Evolutionary conservation across 1,139 yeast species (phyloP), one percentile per base, ranked within the genome.

Genomic region (Diutina sp.): DNA sequence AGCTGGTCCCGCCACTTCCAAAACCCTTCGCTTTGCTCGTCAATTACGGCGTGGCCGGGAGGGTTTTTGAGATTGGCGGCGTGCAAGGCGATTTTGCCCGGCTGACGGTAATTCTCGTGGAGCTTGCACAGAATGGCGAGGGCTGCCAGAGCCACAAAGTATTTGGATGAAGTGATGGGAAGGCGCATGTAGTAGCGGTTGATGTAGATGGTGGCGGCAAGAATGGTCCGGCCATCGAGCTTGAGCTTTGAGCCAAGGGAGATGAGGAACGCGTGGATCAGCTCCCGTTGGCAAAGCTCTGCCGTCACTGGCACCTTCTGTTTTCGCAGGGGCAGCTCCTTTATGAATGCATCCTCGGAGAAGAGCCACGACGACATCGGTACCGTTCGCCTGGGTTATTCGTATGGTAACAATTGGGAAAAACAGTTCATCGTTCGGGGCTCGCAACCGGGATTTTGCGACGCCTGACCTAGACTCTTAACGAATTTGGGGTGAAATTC

Each of bases 241-340:
- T 74, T 74, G 45, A 76, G 65, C 30, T 64, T 63, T 11, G 74
- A 61, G 3, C 78, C 80, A 29, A 76, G 61, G 56, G 68, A 66
- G 41, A 76, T 67, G 35, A 76, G 64, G 58, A 76, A 76, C 52
- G 74, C 77, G 60, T 74, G 72, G 54, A 76, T 67, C 55, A 72
- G 67, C 61, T 76, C 77, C 51, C 78, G 64, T n/a, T 50, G 53
- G 35, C 53, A 38, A 6, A 50, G 53, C 44, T 50, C 53, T 5
- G 84, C 1, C 97, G 99, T 62, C 98, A 78, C 74, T 95, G 99
- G 25, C 99, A 99, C 67, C 97, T 83, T 70, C 99, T 79, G 68
- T 93, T 95, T 65, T 90, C 90, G 61, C 95, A 79, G 60, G 71
- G 73, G 69, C 64, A 56, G 78, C 75, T 64, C 58, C 28, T 62